Conservation (phyloP, 495 filamentous ascomycete species). For the Hypoxylon fragiforme region DNA sequence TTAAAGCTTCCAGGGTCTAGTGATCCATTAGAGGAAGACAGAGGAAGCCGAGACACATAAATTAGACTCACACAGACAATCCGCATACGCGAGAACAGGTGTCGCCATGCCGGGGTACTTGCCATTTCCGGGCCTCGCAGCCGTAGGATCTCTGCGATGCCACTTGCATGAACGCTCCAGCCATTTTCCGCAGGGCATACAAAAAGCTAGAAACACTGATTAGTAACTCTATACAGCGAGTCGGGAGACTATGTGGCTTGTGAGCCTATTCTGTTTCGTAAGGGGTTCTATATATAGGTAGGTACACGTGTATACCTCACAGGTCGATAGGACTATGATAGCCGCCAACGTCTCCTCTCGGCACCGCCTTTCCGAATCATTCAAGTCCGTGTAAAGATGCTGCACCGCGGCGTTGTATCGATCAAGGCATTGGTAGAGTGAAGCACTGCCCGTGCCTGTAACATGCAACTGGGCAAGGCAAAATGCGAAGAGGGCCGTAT, state of each 20-base stretch:
- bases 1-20: conserved; percentile 17
- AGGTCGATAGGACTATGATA: conserved; percentile 21
- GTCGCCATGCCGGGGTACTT: conserved; percentile 21
- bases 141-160: conserved; percentile 17
- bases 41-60: not conserved
- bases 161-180: conserved; percentile 18
- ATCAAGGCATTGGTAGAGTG: conserved; percentile 21
- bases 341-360: conserved; percentile 20
- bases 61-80: conserved; percentile 16
- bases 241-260: not conserved
- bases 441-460: conserved; percentile 9
- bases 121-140: conserved; percentile 11
- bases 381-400: conserved; percentile 14
- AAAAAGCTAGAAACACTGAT: conserved; percentile 15
- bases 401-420: conserved; percentile 21
- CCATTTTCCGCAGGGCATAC: conserved; percentile 15
- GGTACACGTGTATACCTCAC: conserved; percentile 9
- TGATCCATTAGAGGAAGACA: conserved; percentile 10
- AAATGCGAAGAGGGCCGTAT: conserved; percentile 21
- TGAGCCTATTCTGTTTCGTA: not conserved
- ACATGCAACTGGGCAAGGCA: conserved; percentile 19
- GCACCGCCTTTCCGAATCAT: conserved; percentile 11
- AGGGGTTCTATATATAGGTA: not conserved
- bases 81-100: conserved; percentile 22
- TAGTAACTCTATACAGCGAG: not conserved